A percentile compares a stretch with the other conserved stretches of the same genome.
Evolutionary conservation across 129 eudicot genomes (phyloP).

Genomic region (Flaveria sonorensis): DNA sequence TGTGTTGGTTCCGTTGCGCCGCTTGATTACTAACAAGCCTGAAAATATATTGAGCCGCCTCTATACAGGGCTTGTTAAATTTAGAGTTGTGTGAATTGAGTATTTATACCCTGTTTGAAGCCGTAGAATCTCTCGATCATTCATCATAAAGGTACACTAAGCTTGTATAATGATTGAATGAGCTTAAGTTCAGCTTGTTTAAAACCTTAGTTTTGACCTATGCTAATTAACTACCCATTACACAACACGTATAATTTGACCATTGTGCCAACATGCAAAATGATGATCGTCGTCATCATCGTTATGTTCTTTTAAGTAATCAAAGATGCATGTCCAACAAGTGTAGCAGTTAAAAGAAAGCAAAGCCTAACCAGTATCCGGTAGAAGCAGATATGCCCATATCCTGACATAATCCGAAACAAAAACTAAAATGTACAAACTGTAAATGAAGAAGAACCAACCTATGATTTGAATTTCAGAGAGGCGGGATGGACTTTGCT

Average conservation of each 20-base stretch:
- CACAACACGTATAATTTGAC: neutral
- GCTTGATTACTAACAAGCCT: too few species aligned
- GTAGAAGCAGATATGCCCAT: neutral
- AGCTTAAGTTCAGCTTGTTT: neutral
- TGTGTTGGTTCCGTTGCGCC: too few species aligned
- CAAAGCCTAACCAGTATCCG: neutral
- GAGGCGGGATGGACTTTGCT: constrained; percentile 67
- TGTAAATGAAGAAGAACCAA: neutral
- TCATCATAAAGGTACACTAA: neutral
- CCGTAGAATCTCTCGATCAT: neutral
- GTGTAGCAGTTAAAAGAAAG: constrained; percentile 4
- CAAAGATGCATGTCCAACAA: constrained; percentile 6
- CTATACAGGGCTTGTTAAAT: neutral
- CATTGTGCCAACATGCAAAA: neutral
- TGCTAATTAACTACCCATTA: neutral
- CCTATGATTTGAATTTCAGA: constrained; percentile 39
- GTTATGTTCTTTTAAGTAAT: neutral
- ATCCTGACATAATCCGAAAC: constrained; percentile 3
- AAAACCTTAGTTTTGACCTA: too few species aligned
- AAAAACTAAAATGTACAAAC: constrained; percentile 32
- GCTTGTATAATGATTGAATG: neutral
- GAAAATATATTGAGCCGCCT: too few species aligned
- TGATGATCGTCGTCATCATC: neutral
- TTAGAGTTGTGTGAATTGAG: neutral
- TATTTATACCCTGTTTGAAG: neutral